Percentiles rank a stretch among this genome's conserved stretches.
These are phyloP conservation scores for Verbascum thapsus DNA, from an alignment of 257 asterid species.

Conservation along the genomic window DNA sequence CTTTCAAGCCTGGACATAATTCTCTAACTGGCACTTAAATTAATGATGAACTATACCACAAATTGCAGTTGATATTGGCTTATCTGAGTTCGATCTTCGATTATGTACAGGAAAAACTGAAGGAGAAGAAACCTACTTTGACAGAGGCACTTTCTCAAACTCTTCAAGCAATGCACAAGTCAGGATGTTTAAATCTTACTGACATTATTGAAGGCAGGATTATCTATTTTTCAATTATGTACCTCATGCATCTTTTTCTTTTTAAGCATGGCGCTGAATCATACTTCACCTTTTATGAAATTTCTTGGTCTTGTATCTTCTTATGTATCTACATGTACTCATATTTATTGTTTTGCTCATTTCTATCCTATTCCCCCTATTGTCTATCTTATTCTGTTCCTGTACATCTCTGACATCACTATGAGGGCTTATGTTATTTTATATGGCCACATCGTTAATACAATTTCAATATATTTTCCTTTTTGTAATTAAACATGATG, in stretches of 20 bases:
- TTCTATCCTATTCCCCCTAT: background rate
- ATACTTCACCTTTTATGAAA: background rate
- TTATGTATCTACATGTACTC: conserved; percentile 17
- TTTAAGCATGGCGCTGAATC: background rate
- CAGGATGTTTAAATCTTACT: conserved; percentile 83
- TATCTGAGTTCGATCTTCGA: conserved; percentile 20
- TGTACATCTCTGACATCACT: conserved; percentile 11
- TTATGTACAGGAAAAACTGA: conserved; percentile 78
- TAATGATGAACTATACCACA: conserved; percentile 9
- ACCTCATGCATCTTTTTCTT: conserved; percentile 13
- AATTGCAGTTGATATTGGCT: conserved; percentile 18
- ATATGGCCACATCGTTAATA: background rate
- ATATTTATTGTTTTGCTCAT: background rate
- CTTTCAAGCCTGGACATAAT: conserved; percentile 7
- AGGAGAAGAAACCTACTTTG: conserved; percentile 92
- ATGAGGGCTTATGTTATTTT: background rate
- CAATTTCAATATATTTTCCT: conserved; percentile 18
- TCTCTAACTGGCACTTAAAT: conserved; percentile 3
- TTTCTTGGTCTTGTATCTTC: conserved; percentile 11
- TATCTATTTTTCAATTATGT: conserved; percentile 19
- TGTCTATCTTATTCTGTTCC: conserved; percentile 8
- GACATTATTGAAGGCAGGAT: conserved; percentile 91
- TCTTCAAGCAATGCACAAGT: conserved; percentile 93
- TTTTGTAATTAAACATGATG: conserved; percentile 1
- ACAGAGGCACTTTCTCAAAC: conserved; percentile 82